Percentiles rank a stretch among this genome's conserved stretches.
Evolutionary conservation across 2,329 filamentous ascomycete species (phyloP).

Genomic region (Claviceps purpurea): DNA sequence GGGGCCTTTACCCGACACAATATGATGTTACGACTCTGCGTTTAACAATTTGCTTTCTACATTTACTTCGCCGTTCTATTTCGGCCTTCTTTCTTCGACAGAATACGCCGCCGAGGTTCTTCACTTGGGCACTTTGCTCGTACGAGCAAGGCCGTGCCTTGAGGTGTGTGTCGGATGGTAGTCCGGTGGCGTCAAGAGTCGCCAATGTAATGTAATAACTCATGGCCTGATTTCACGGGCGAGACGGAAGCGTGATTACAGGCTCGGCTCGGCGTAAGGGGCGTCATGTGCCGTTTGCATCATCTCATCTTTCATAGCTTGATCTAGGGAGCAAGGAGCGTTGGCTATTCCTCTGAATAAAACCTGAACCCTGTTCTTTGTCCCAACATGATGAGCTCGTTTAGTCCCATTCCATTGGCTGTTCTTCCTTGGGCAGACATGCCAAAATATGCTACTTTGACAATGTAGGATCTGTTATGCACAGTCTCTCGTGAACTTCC

Average conservation of each 20-base stretch:
- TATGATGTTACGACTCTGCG: slow-evolving; percentile 9
- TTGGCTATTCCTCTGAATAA: neutral
- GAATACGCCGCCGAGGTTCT: neutral
- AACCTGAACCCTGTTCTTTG: neutral
- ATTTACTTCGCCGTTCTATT: neutral
- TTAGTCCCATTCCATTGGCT: no score
- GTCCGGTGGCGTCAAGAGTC: slow-evolving; percentile 5
- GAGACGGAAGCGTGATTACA: neutral
- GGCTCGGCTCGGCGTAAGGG: slow-evolving; percentile 7
- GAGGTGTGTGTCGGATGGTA: neutral
- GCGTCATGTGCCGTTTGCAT: neutral
- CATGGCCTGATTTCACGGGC: neutral
- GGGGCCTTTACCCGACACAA: slow-evolving; percentile 1
- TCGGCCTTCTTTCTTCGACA: neutral
- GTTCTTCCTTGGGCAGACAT: no score
- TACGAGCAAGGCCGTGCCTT: neutral
- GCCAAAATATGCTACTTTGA: no score
- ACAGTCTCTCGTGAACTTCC: no score
- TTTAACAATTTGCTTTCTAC: neutral
- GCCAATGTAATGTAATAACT: slow-evolving; percentile 9
- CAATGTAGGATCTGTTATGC: no score
- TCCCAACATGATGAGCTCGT: no score
- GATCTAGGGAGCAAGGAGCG: neutral
- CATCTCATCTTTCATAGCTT: neutral
- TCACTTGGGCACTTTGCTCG: neutral